Evolutionary conservation across 2,329 filamentous ascomycete genomes (phyloP), one percentile per base, ranked within the genome.

Genomic region (Colletotrichum zoysiae): DNA sequence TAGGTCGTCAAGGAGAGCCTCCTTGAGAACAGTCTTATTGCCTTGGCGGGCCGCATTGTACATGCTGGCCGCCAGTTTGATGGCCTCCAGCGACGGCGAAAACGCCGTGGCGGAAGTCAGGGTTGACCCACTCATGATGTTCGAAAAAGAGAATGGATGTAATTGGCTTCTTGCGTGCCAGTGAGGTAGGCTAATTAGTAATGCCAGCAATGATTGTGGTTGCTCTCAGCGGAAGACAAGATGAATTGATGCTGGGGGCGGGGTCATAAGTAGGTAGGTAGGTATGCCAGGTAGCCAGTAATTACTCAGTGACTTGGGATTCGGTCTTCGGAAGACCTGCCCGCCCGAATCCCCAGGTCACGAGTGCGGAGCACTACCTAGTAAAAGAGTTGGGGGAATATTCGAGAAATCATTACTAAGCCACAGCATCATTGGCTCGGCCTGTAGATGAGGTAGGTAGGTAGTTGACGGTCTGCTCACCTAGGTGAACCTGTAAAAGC

Each of bases 31-130:
- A 8, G 86, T 78, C 3, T 87, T 84, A 61, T 91, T 82, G 70
- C 91, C 92, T 40, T 81, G 78, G 51, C 92, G 86, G 1, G 92
- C 91, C 26, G 90, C 86, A 75, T 92, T 86, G 81, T 92, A 94
- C 82, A 93, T 88, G 74, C 87, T 88, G 20, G 85, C 83, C 2
- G 91, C 91, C 46, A 94, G 86, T 4, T 88, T 90, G 64, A 94
- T 84, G 55, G 89, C 90, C 78, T 90, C 91, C 1, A 88, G 87
- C 2, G 90, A 88, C n/a, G 91, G 81, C 48, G 61, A 71, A 58
- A 71, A 71, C 38, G 69, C 69, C 69, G 69, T 71, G 3, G 69
- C 69, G n/a, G 69, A 71, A n/a, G 69, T 71, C 51, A 71, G 35
- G 16, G 16, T 60, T 26, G 46, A 26, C 5, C 67, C 69, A 58